Base-by-base conservation (phyloP, 305 asterid genomes). In the Ajuga reptans region DNA sequence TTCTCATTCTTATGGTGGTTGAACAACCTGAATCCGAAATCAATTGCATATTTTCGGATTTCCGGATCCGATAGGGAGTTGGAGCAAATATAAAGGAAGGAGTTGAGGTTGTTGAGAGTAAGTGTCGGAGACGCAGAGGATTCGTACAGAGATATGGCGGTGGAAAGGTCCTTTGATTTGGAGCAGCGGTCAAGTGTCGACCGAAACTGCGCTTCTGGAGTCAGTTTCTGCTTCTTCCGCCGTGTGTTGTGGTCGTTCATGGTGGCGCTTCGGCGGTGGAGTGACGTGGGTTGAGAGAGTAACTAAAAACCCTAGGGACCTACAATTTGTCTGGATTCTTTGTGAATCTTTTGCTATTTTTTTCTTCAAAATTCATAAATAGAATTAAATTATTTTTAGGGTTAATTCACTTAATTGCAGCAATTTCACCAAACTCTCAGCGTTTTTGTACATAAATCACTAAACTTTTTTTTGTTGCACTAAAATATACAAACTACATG, bases 41-140 rank as follows among this genome's bases (percentile, higher is more conserved):
- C 81, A 34, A 92, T 82, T 0, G 98, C 96, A 33, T 81, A 18
- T 16, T 72, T 11, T 49, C 82, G 82, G 24, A 80, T 72, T 50
- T 70, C 83, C 36, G 83, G 79, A 47, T 68, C 66, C 9, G 83
- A 37, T 2, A 87, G 69, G 6, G 95, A 66, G 74, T 84, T 82
- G 77, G 93, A 88, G 80, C 97, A 90, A 49, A 92, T 81, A 65
- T 92, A 87, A 37, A 92, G 93, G 79, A 92, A 77, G 50, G 97
- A 84, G 57, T 85, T 92, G 80, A 87, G 89, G 80, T 88, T 89
- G 78, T 73, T 81, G 66, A 80, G 85, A 50, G 83, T 66, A 29
- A 88, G 82, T 76, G 69, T 65, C 34, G 83, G 75, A 50, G 83
- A 68, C 51, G 77, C 51, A 31, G 84, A 73, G 61, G 89, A 80